Evolutionary conservation across 805 yeast species (phyloP).

Genomic region (Pichia cabralensis): DNA sequence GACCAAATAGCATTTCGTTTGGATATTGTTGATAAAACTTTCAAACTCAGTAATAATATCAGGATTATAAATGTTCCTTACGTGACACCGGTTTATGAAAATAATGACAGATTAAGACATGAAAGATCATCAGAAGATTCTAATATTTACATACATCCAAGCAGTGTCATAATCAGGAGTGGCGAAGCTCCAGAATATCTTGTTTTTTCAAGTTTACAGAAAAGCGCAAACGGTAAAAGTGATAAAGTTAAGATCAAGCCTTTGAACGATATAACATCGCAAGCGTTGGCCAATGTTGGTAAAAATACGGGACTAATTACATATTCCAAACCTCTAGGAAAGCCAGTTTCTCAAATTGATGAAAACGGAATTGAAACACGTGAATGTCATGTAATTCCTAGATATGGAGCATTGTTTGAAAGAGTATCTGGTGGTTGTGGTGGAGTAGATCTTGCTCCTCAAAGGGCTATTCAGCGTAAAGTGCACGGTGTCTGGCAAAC

Average conservation of each 20-base stretch:
- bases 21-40: slow-evolving; percentile 58
- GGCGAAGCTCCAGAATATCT: slow-evolving; percentile 69
- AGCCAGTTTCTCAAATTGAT: slow-evolving; percentile 82
- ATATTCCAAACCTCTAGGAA: slow-evolving; percentile 86
- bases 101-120: too few species aligned
- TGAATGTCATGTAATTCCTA: slow-evolving; percentile 83
- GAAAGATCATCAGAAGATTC: slow-evolving; percentile 22
- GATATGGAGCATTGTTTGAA: slow-evolving; percentile 61
- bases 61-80: slow-evolving; percentile 56
- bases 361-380: slow-evolving; percentile 65
- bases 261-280: slow-evolving; percentile 64
- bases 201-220: slow-evolving; percentile 60
- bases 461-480: slow-evolving; percentile 66
- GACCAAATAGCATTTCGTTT: slow-evolving; percentile 86
- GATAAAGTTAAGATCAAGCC: slow-evolving; percentile 57
- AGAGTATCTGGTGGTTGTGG: slow-evolving; percentile 83
- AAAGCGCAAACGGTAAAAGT: slow-evolving; percentile 35
- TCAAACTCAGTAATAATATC: slow-evolving; percentile 47
- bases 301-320: slow-evolving; percentile 62
- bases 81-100: slow-evolving; percentile 40
- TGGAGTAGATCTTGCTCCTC: slow-evolving; percentile 86
- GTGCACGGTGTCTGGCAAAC: slow-evolving; percentile 57
- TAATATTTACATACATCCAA: slow-evolving; percentile 70
- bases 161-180: slow-evolving; percentile 46
- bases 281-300: slow-evolving; percentile 70